phyloP scores from a whole-genome alignment of 1,284 basidiomycete genomes.

The Cryptococcus sp. region DNA sequence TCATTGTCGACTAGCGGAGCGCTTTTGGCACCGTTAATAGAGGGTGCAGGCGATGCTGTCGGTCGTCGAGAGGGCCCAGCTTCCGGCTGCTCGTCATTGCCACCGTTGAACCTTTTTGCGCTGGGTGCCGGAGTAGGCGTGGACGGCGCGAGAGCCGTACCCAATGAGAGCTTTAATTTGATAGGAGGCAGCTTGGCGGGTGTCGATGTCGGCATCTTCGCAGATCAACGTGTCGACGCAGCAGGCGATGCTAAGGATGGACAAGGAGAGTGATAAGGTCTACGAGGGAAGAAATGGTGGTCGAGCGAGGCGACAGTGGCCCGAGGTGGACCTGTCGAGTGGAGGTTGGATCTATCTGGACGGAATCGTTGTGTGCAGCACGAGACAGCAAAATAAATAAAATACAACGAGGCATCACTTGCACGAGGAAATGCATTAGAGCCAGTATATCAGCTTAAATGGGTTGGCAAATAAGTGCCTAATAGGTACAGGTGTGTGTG shows the following conservation, averaged over 20 bases:
- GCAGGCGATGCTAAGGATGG: constrained; percentile 60
- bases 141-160: constrained; percentile 4
- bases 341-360: constrained; percentile 12
- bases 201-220: constrained; percentile 52
- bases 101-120: constrained; percentile 8
- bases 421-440: too few relatives aligned
- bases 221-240: constrained; percentile 30
- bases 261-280: not conserved
- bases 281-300: not conserved
- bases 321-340: constrained; percentile 20
- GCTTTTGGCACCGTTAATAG: not conserved
- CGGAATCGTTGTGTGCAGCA: too few relatives aligned
- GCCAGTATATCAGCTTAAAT: too few relatives aligned
- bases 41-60: not conserved
- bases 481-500: too few relatives aligned
- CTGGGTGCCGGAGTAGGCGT: constrained; percentile 9
- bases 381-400: too few relatives aligned
- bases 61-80: constrained; percentile 11
- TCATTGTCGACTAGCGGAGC: not conserved
- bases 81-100: not conserved
- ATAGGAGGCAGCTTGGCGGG: constrained; percentile 38
- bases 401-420: too few relatives aligned
- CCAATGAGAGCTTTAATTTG: constrained; percentile 42
- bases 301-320: not conserved
- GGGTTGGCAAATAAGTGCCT: too few relatives aligned